phyloP scores from a whole-genome alignment of 805 yeast species.

The Starmerella gropengiesseri region DNA sequence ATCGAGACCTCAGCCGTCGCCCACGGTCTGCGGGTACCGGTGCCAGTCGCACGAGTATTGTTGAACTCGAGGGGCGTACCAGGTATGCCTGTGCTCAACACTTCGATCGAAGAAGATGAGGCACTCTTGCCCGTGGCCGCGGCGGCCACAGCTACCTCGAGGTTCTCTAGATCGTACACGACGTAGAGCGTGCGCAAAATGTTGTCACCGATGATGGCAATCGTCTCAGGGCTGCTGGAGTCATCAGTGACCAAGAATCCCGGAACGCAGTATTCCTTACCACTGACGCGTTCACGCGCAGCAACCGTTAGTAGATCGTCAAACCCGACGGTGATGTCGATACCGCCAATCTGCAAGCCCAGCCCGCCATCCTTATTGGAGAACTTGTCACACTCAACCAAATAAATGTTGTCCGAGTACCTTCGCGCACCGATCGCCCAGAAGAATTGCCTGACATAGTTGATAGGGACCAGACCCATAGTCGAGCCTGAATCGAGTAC shows the following conservation, averaged over 20 bases:
- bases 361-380: not conserved
- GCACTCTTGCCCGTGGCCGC: not conserved
- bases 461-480: conserved; percentile 36
- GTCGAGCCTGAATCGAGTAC: conserved; percentile 48
- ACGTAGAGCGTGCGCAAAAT: conserved; percentile 46
- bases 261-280: not conserved
- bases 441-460: conserved; percentile 13
- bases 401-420: conserved; percentile 1
- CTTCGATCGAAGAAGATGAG: not conserved
- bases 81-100: conserved; percentile 1
- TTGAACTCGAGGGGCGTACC: not conserved
- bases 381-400: conserved; percentile 1
- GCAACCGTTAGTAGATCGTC: conserved; percentile 15
- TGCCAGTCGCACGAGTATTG: too few species aligned
- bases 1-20: not conserved
- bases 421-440: conserved; percentile 15
- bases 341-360: conserved; percentile 17
- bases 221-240: too few species aligned
- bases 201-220: conserved; percentile 42
- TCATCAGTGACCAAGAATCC: conserved; percentile 6
- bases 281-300: not conserved
- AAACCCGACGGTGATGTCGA: conserved; percentile 11
- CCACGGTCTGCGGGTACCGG: too few species aligned
- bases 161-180: conserved; percentile 49
- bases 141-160: conserved; percentile 43